Evolutionary conservation across 2,329 filamentous ascomycete genomes (phyloP).

Genomic region (Talaromyces sp.): DNA sequence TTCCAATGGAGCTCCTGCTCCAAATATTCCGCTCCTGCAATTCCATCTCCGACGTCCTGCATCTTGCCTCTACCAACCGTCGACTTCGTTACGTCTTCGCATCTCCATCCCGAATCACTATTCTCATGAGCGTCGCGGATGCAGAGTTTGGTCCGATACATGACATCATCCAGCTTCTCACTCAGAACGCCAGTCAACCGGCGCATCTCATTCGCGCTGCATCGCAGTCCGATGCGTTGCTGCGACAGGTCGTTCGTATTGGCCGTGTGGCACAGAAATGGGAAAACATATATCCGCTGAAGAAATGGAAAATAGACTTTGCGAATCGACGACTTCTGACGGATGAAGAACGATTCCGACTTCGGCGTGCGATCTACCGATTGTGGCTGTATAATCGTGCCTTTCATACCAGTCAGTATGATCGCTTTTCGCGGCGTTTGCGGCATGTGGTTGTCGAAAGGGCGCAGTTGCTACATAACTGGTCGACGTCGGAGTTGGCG

Average conservation of each 20-base stretch:
- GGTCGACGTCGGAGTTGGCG: slow-evolving; percentile 53
- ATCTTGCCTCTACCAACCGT: slow-evolving; percentile 54
- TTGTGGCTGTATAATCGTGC: slow-evolving; percentile 59
- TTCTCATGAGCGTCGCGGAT: slow-evolving; percentile 54
- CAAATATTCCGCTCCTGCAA: slow-evolving; percentile 55
- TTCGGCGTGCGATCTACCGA: slow-evolving; percentile 59
- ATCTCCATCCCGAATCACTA: slow-evolving; percentile 53
- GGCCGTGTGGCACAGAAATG: slow-evolving; percentile 57
- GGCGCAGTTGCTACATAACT: slow-evolving; percentile 58
- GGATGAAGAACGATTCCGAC: slow-evolving; percentile 46
- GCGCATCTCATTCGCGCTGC: slow-evolving; percentile 53
- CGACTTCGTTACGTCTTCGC: slow-evolving; percentile 53
- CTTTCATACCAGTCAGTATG: slow-evolving; percentile 53
- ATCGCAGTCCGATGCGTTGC: slow-evolving; percentile 53
- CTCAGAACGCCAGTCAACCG: slow-evolving; percentile 58
- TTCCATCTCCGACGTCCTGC: slow-evolving; percentile 52
- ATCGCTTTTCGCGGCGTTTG: slow-evolving; percentile 50
- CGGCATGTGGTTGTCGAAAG: slow-evolving; percentile 50
- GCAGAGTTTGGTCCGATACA: slow-evolving; percentile 56
- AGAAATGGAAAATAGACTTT: slow-evolving; percentile 60
- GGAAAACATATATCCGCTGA: slow-evolving; percentile 60
- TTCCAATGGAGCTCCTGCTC: slow-evolving; percentile 58
- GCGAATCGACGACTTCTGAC: slow-evolving; percentile 54
- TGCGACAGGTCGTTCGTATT: slow-evolving; percentile 54
- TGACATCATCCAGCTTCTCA: slow-evolving; percentile 59